A percentile compares a stretch with the other conserved stretches of the same genome.
These are phyloP conservation scores for Candida tropicalis DNA, from an alignment of 1,139 yeast genomes.

Conservation along the genomic window DNA sequence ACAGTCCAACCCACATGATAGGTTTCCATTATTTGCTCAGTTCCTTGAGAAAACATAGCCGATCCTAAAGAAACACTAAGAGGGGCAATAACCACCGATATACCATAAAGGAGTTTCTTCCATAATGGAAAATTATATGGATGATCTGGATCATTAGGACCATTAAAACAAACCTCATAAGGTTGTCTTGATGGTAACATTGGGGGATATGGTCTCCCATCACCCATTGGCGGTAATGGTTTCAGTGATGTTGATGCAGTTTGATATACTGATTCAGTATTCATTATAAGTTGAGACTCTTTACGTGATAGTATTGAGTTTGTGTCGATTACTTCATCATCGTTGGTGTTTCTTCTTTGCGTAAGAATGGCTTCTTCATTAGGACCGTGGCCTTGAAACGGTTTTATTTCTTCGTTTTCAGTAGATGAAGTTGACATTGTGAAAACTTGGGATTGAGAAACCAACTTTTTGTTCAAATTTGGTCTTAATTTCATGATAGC, in stretches of 20 bases:
- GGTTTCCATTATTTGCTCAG: constrained; percentile 24
- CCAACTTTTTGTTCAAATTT: no score
- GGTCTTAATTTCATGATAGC: no score
- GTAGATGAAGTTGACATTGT: no score
- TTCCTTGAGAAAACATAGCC: constrained; percentile 41
- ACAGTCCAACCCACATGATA: constrained; percentile 37
- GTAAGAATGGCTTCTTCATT: no score
- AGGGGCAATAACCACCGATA: constrained; percentile 35
- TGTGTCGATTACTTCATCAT: no score
- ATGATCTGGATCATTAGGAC: constrained; percentile 50
- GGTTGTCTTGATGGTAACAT: constrained; percentile 35
- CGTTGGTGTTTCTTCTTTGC: no score
- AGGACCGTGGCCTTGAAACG: no score
- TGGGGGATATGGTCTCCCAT: constrained; percentile 40
- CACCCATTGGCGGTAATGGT: constrained; percentile 42
- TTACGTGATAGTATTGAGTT: constrained; percentile 24
- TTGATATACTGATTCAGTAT: constrained; percentile 19
- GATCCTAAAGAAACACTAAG: constrained; percentile 51
- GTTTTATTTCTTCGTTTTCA: no score
- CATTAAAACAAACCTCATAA: constrained; percentile 46
- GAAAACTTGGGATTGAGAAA: no score
- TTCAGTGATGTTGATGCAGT: constrained; percentile 7
- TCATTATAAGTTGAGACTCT: constrained; percentile 31
- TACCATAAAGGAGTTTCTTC: constrained; percentile 30
- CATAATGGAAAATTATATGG: constrained; percentile 50